A percentile compares a stretch with the other conserved stretches of the same genome.
Conservation (phyloP, 78 protist species). For the Dictyostelium citrinum region DNA sequence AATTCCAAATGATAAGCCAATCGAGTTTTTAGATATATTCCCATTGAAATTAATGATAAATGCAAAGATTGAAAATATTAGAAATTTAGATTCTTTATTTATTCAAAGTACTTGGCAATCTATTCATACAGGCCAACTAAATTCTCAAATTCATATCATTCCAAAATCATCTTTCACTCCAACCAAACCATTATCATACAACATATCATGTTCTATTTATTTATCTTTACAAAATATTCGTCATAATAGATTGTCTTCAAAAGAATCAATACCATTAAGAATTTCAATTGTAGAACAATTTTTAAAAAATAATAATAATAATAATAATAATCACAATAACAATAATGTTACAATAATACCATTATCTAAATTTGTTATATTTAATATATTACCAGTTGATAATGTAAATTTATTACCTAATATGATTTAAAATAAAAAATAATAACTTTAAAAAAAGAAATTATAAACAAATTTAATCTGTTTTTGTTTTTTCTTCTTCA, state of each 20-base stretch:
- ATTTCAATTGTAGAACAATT: constrained; percentile 20
- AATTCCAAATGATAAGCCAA: constrained; percentile 1
- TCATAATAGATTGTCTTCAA: not conserved
- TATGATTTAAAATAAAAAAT: not conserved
- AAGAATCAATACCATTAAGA: constrained; percentile 19
- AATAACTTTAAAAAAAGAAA: not conserved
- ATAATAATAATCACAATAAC: not conserved
- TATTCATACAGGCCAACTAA: not conserved
- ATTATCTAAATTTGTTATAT: not conserved
- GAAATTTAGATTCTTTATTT: constrained; percentile 20
- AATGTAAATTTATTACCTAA: not conserved
- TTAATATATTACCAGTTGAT: constrained; percentile 17
- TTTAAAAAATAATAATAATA: not conserved
- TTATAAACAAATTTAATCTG: not conserved
- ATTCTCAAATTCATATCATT: constrained; percentile 12
- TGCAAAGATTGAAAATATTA: constrained; percentile 37
- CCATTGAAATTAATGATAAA: constrained; percentile 25
- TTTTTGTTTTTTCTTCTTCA: not conserved
- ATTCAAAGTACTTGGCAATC: constrained; percentile 2
- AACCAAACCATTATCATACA: constrained; percentile 46
- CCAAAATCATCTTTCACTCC: constrained; percentile 12
- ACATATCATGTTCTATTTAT: not conserved
- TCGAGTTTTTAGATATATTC: constrained; percentile 9
- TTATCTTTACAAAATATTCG: constrained; percentile 2
- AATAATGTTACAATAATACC: not conserved